Evolutionary conservation across 2,329 filamentous ascomycete genomes (phyloP).

Genomic region (Phoma sp.): DNA sequence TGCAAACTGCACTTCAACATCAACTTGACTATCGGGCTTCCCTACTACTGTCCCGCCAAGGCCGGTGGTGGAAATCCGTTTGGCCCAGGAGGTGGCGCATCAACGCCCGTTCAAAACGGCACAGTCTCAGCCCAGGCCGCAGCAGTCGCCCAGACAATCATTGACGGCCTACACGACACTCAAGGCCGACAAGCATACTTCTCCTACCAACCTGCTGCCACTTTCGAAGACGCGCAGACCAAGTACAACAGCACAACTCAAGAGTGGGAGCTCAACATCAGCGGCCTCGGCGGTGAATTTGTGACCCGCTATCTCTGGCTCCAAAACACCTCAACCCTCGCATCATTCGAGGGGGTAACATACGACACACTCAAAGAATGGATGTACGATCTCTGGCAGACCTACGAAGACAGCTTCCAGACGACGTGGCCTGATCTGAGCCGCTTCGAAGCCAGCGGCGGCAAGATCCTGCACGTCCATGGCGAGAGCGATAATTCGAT

Average conservation of each 20-base stretch:
- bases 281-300: constrained; percentile 47
- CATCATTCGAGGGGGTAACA: constrained; percentile 51
- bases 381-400: constrained; percentile 58
- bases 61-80: constrained; percentile 15
- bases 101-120: constrained; percentile 36
- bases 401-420: constrained; percentile 60
- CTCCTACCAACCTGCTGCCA: constrained; percentile 41
- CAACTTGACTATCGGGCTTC: constrained; percentile 54
- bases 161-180: constrained; percentile 49
- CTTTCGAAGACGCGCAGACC: constrained; percentile 43
- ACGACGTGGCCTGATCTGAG: constrained; percentile 62
- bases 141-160: constrained; percentile 24
- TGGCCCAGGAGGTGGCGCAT: constrained; percentile 7
- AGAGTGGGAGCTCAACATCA: constrained; percentile 41
- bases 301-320: constrained; percentile 53
- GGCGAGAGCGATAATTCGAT: constrained; percentile 63
- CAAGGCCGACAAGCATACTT: constrained; percentile 51
- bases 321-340: constrained; percentile 17
- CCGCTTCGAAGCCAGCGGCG: constrained; percentile 56
- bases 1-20: constrained; percentile 57
- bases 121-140: constrained; percentile 39
- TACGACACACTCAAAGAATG: constrained; percentile 63
- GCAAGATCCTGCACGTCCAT: constrained; percentile 65
- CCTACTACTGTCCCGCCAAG: constrained; percentile 53
- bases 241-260: constrained; percentile 42